Conservation (phyloP, 2,329 filamentous ascomycete genomes). For the Lojkania enalia region DNA sequence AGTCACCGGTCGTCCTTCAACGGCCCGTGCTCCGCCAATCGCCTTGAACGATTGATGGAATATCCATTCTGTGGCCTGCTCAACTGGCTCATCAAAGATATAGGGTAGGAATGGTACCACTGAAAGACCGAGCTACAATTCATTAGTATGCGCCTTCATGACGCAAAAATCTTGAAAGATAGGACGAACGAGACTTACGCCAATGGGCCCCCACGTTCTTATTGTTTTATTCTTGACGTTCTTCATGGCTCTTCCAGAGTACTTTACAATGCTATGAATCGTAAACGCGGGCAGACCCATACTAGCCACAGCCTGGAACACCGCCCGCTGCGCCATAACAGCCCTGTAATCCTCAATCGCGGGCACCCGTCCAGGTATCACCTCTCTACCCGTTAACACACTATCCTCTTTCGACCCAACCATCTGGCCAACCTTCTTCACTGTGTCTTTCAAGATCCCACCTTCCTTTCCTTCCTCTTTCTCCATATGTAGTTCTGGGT, state of each 20-base stretch:
- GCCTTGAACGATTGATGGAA: conserved; percentile 82
- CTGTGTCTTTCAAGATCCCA: conserved; percentile 18
- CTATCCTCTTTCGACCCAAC: conserved; percentile 26
- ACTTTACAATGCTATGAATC: conserved; percentile 89
- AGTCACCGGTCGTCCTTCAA: conserved; percentile 47
- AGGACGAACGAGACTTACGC: conserved; percentile 63
- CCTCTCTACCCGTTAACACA: conserved; percentile 25
- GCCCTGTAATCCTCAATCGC: conserved; percentile 87
- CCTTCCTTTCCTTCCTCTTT: conserved; percentile 40
- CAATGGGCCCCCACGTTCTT: conserved; percentile 88
- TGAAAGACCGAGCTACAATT: conserved; percentile 59
- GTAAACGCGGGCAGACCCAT: conserved; percentile 96
- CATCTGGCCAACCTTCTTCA: conserved; percentile 27
- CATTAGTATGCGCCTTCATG: conserved; percentile 11
- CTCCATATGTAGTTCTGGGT: conserved; percentile 60
- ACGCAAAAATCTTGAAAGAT: background rate
- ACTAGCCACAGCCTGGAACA: conserved; percentile 87
- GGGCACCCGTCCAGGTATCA: conserved; percentile 55
- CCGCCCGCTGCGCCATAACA: conserved; percentile 85
- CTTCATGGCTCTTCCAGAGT: conserved; percentile 86
- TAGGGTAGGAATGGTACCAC: conserved; percentile 79
- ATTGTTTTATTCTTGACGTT: conserved; percentile 73
- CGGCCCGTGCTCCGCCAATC: conserved; percentile 67
- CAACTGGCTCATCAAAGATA: conserved; percentile 89
- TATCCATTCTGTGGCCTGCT: conserved; percentile 84